phyloP scores from a whole-genome alignment of 495 filamentous ascomycete species.

The Beverwykella pulmonaria region DNA sequence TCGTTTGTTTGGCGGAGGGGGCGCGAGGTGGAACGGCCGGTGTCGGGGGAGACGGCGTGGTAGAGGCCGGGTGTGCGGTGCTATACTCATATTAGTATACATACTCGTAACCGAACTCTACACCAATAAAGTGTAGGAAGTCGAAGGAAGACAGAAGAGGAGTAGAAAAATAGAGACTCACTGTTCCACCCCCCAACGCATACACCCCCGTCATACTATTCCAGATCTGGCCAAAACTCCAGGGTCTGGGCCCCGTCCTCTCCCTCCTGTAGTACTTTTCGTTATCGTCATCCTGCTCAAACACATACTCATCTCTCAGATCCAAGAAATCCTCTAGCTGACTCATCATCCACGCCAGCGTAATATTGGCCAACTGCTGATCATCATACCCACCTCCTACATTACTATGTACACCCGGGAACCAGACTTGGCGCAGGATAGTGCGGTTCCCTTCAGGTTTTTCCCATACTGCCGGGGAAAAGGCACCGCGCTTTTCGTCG shows the following conservation, averaged over 20 bases:
- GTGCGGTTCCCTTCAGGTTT: slow-evolving; percentile 47
- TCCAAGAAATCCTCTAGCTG: slow-evolving; percentile 65
- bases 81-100: slow-evolving; percentile 11
- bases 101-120: too few species aligned
- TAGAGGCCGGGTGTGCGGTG: slow-evolving; percentile 63
- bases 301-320: slow-evolving; percentile 55
- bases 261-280: slow-evolving; percentile 53
- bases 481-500: slow-evolving; percentile 66
- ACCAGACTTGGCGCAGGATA: slow-evolving; percentile 72
- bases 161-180: background rate
- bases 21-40: slow-evolving; percentile 45
- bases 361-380: slow-evolving; percentile 64
- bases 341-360: slow-evolving; percentile 74
- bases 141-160: background rate
- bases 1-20: slow-evolving; percentile 64
- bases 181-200: slow-evolving; percentile 53
- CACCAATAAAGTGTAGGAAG: too few species aligned
- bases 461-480: slow-evolving; percentile 68
- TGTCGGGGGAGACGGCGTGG: slow-evolving; percentile 56
- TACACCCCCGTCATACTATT: slow-evolving; percentile 55
- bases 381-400: slow-evolving; percentile 64
- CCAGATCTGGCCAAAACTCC: slow-evolving; percentile 60
- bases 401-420: slow-evolving; percentile 69
- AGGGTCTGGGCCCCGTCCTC: slow-evolving; percentile 57
- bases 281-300: slow-evolving; percentile 55